phyloP scores from a whole-genome alignment of 2,329 filamentous ascomycete genomes.

The Trichoderma simmonsii region DNA sequence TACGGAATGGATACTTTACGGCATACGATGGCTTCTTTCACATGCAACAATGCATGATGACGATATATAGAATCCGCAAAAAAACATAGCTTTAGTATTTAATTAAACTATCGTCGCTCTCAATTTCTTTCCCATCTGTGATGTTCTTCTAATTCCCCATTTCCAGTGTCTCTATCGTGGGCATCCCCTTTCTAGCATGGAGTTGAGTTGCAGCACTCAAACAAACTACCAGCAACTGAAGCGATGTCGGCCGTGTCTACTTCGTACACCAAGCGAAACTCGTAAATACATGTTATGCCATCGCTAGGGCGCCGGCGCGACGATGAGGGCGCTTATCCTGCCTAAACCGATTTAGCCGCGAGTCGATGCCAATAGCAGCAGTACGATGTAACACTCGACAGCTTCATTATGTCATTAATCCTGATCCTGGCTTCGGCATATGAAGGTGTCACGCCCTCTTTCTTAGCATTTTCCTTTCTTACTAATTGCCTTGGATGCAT shows the following conservation, averaged over 20 bases:
- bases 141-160: not conserved
- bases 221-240: not conserved
- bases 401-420: not conserved
- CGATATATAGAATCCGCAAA: not conserved
- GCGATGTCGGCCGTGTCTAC: not conserved
- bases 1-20: not conserved
- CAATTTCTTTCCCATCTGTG: not conserved
- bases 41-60: not conserved
- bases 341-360: constrained; percentile 5
- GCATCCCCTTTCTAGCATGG: not conserved
- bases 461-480: not conserved
- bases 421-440: not conserved
- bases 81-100: constrained; percentile 4
- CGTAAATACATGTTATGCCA: not conserved
- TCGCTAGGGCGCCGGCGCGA: not conserved
- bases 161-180: not conserved
- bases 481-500: not conserved
- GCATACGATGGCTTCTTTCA: not conserved
- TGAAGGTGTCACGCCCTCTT: not conserved
- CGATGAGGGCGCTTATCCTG: not conserved
- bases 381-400: not conserved
- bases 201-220: not conserved
- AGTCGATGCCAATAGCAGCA: not conserved
- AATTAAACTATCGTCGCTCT: not conserved
- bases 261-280: not conserved